Conservation (phyloP, 1,139 yeast species). For the Barnettozyma hawaiiensis region DNA sequence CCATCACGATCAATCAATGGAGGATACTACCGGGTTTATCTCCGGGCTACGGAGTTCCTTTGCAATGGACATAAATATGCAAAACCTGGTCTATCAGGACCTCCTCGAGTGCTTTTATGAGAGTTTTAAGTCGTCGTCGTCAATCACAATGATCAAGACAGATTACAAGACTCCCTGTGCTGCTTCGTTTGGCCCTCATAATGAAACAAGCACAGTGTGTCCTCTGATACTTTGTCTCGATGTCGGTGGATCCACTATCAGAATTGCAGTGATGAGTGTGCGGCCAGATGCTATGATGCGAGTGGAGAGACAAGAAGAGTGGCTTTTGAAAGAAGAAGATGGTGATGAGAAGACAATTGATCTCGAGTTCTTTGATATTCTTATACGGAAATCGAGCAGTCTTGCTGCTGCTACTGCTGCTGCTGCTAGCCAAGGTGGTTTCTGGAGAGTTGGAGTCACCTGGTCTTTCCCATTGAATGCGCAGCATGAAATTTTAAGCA, state of each 20-base stretch:
- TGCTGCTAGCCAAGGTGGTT: too few relatives aligned
- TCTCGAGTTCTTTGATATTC: conserved; percentile 24
- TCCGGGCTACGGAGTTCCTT: not conserved
- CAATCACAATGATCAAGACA: conserved; percentile 7
- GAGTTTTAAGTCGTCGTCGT: not conserved
- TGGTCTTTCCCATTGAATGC: conserved; percentile 32
- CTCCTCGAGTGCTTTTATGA: not conserved
- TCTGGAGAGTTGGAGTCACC: conserved; percentile 25
- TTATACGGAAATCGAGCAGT: conserved; percentile 13
- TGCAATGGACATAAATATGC: not conserved
- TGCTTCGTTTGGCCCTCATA: not conserved
- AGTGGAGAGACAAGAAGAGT: conserved; percentile 8
- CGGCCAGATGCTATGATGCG: not conserved
- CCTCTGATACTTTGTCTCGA: conserved; percentile 17
- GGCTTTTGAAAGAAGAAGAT: conserved; percentile 15
- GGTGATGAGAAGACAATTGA: conserved; percentile 25
- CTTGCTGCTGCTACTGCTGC: conserved; percentile 2
- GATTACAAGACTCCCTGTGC: not conserved
- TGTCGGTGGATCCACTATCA: conserved; percentile 24
- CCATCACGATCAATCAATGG: not conserved
- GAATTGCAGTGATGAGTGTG: conserved; percentile 14
- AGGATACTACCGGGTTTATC: not conserved
- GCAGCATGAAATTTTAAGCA: conserved; percentile 24
- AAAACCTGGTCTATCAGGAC: not conserved
- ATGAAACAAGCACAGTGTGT: conserved; percentile 2